phyloP scores from a whole-genome alignment of 305 asterid genomes.

The Fraxinus floribunda region DNA sequence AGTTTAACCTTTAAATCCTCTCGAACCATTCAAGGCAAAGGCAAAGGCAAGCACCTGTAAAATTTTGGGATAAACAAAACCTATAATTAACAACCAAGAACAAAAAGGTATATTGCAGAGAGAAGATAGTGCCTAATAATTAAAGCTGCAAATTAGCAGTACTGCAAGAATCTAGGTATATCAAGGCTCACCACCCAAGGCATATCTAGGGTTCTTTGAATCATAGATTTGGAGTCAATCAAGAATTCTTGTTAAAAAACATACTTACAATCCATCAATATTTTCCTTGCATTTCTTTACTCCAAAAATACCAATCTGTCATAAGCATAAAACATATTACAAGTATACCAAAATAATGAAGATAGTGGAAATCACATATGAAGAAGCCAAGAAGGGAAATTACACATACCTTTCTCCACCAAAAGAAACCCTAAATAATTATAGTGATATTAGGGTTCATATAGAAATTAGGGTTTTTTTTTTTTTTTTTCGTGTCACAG shows the following conservation, averaged over 20 bases:
- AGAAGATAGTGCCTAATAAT: background rate
- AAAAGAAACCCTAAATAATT: background rate
- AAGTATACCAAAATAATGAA: background rate
- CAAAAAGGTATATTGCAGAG: background rate
- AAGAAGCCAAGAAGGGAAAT: background rate
- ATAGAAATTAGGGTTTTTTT: too few species aligned
- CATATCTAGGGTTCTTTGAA: background rate
- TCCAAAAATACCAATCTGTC: background rate
- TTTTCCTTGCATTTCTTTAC: background rate
- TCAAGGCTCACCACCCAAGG: background rate
- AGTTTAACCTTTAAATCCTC: background rate
- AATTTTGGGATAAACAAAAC: background rate
- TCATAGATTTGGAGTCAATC: background rate
- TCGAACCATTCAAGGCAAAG: background rate
- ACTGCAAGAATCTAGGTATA: background rate
- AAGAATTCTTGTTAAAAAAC: background rate
- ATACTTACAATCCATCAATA: background rate
- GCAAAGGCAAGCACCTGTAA: background rate
- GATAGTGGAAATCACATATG: background rate
- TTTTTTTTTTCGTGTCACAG: background rate
- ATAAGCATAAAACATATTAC: background rate
- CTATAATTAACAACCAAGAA: background rate
- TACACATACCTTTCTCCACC: background rate
- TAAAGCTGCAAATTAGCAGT: background rate
- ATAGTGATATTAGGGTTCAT: background rate